Evolutionary conservation across 202 grass and related monocot species (phyloP).

Genomic region (Bolboschoenoplectus hybrid): DNA sequence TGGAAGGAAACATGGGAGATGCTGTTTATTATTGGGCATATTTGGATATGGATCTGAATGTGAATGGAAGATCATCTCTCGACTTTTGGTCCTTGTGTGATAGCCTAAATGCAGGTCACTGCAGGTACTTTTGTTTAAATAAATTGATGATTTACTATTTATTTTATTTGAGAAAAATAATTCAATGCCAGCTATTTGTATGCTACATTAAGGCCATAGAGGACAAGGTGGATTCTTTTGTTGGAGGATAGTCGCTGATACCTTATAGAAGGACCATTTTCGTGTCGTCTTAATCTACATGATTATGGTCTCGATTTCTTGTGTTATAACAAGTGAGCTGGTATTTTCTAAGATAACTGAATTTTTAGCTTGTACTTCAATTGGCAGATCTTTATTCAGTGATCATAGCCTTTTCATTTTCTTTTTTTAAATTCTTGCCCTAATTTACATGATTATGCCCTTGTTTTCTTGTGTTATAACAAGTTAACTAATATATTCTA

Average conservation of each 20-base stretch:
- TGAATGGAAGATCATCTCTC: not conserved
- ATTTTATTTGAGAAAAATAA: slow-evolving; percentile 29
- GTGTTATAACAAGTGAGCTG: slow-evolving; percentile 22
- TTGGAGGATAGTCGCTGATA: not conserved
- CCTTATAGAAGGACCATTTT: slow-evolving; percentile 16
- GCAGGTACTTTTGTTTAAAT: slow-evolving; percentile 61
- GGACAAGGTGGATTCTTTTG: slow-evolving; percentile 3
- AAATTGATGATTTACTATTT: slow-evolving; percentile 4
- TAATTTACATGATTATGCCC: not conserved
- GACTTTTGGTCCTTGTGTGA: slow-evolving; percentile 91
- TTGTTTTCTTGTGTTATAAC: slow-evolving; percentile 40
- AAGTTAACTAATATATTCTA: slow-evolving; percentile 18
- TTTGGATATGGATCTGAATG: slow-evolving; percentile 51
- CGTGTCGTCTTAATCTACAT: not conserved
- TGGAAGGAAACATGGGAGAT: slow-evolving; percentile 67
- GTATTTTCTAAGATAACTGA: slow-evolving; percentile 35
- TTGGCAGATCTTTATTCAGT: slow-evolving; percentile 61
- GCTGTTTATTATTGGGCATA: slow-evolving; percentile 77
- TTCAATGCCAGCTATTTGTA: slow-evolving; percentile 17
- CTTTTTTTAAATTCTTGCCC: not conserved
- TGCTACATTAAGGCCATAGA: not conserved
- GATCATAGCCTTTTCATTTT: not conserved
- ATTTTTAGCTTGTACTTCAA: slow-evolving; percentile 6
- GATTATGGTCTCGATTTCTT: slow-evolving; percentile 42
- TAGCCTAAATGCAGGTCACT: slow-evolving; percentile 73